Conservation (phyloP, 495 filamentous ascomycete genomes). For the Daldinia bambusicola region DNA sequence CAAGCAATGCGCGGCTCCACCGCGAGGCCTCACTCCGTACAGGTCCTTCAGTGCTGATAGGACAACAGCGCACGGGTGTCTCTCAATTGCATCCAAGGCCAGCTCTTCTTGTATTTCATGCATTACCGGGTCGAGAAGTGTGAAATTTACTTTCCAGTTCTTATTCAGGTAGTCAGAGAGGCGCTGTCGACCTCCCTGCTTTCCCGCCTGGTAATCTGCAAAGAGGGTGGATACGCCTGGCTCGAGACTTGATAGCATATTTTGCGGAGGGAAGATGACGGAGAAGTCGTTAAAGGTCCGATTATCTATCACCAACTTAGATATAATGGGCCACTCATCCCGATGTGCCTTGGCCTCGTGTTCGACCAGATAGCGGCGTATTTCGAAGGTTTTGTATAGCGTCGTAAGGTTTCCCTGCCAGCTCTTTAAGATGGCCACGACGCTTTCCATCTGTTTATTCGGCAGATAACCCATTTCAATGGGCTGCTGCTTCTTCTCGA, state of each 20-base stretch:
- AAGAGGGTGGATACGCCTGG: conserved; percentile 40
- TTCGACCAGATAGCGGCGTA: conserved; percentile 17
- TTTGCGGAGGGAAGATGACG: conserved; percentile 45
- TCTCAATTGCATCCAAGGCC: background rate
- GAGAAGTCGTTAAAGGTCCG: conserved; percentile 43
- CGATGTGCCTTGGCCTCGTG: background rate
- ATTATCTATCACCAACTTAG: conserved; percentile 30
- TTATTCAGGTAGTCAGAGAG: conserved; percentile 42
- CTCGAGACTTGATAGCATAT: conserved; percentile 34
- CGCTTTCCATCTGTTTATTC: conserved; percentile 12
- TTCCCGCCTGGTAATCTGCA: conserved; percentile 15
- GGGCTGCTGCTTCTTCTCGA: conserved; percentile 27
- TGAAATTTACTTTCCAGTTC: conserved; percentile 50
- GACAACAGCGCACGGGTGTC: conserved; percentile 8
- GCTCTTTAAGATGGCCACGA: conserved; percentile 25
- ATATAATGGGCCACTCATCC: background rate
- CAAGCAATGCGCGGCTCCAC: conserved; percentile 14
- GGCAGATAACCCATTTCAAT: conserved; percentile 31
- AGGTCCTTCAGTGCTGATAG: background rate
- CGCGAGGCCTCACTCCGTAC: background rate
- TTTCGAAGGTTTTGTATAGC: conserved; percentile 24
- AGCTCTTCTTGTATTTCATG: conserved; percentile 17
- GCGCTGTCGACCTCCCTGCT: conserved; percentile 18
- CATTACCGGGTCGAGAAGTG: conserved; percentile 48
- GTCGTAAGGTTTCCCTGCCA: conserved; percentile 32